phyloP scores from a whole-genome alignment of 495 filamentous ascomycete species.

The Chaetomium tenue region DNA sequence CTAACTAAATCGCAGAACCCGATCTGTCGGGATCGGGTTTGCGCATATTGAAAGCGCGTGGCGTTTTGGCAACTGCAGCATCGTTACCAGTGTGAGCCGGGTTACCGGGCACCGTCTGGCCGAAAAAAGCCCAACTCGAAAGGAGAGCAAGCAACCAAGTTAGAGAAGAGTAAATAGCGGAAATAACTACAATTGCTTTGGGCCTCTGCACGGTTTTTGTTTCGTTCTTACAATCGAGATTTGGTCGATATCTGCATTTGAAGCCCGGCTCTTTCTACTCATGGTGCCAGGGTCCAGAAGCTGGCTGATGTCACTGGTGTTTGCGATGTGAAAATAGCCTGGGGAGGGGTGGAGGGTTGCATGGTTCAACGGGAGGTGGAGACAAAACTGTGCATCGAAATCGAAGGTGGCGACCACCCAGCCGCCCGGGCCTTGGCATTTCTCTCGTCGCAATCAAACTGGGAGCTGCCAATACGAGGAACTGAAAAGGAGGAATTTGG shows the following conservation, averaged over 20 bases:
- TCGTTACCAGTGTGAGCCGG: neutral
- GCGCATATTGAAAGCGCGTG: neutral
- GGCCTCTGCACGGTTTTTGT: too few relatives aligned
- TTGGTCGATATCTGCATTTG: too few relatives aligned
- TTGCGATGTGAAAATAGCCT: neutral
- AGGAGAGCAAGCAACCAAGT: too few relatives aligned
- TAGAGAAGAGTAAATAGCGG: too few relatives aligned
- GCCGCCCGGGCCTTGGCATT: conserved; percentile 16
- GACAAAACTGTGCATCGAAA: neutral
- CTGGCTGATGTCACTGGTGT: conserved; percentile 13
- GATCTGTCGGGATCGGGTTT: conserved; percentile 9
- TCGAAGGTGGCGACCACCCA: conserved; percentile 14
- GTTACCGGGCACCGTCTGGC: too few relatives aligned
- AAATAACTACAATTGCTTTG: too few relatives aligned
- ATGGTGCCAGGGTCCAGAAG: neutral
- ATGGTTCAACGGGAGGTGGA: conserved; percentile 7
- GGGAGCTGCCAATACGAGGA: conserved; percentile 20
- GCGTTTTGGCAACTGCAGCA: conserved; percentile 3
- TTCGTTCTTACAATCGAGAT: too few relatives aligned
- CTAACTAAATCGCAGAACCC: conserved; percentile 5
- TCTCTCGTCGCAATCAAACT: conserved; percentile 21
- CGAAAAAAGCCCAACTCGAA: too few relatives aligned
- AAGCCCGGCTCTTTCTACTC: too few relatives aligned
- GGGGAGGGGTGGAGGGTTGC: neutral
- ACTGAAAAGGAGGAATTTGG: neutral